Percentiles rank a stretch among this genome's conserved stretches.
phyloP scores from a whole-genome alignment of 371 early-diverging fungal genomes.

The Mucor velutinosus region DNA sequence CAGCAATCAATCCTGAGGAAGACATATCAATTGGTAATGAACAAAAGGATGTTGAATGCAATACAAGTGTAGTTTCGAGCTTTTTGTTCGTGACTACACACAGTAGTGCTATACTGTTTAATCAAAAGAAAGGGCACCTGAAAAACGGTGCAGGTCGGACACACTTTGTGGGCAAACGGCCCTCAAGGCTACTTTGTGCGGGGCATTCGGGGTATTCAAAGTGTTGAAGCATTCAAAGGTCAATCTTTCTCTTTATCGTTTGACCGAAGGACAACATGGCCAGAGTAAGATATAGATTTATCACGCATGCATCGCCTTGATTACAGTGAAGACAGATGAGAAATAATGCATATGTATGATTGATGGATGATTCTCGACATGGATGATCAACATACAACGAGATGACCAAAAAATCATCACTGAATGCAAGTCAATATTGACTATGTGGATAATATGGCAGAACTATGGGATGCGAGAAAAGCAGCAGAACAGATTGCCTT shows the following conservation, averaged over 20 bases:
- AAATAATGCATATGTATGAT: neutral
- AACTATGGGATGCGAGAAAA: neutral
- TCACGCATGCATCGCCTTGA: neutral
- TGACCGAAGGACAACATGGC: constrained; percentile 28
- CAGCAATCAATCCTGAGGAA: constrained; percentile 36
- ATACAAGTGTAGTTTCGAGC: neutral
- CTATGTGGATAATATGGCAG: neutral
- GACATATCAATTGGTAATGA: constrained; percentile 24
- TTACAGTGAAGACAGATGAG: neutral
- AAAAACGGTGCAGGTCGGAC: constrained; percentile 1
- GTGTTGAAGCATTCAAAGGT: constrained; percentile 3
- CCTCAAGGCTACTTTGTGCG: neutral
- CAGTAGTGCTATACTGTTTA: neutral
- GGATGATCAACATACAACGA: neutral
- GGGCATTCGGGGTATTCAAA: constrained; percentile 12
- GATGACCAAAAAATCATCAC: too few relatives aligned
- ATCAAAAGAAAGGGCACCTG: neutral
- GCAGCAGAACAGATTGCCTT: neutral
- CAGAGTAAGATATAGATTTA: constrained; percentile 16
- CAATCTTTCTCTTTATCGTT: constrained; percentile 24
- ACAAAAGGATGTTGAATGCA: neutral
- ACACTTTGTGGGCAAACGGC: neutral
- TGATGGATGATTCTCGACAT: neutral
- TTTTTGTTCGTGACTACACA: neutral
- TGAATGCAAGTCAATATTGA: neutral